phyloP scores from a whole-genome alignment of 208 protist genomes.

The Kentomonas sorsogonicus region DNA sequence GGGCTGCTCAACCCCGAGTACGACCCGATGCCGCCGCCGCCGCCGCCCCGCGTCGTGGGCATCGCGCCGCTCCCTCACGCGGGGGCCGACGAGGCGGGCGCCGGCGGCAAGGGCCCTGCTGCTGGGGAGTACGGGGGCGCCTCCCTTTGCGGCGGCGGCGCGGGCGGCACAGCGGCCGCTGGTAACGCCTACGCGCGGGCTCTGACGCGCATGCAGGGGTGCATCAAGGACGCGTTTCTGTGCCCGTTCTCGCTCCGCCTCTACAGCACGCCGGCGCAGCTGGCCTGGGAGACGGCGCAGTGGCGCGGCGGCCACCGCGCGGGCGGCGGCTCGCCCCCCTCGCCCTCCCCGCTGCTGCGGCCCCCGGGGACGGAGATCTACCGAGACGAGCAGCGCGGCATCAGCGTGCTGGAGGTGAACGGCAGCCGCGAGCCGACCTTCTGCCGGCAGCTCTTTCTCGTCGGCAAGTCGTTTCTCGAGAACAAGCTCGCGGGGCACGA shows the following conservation, averaged over 20 bases:
- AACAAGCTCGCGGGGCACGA: conserved; percentile 87
- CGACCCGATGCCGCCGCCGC: conserved; percentile 34
- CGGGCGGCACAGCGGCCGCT: too few relatives aligned
- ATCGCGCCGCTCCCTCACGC: neutral
- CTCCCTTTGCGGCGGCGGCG: conserved; percentile 2
- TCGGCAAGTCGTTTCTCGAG: conserved; percentile 88
- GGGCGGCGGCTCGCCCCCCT: too few relatives aligned
- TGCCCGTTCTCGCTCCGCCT: conserved; percentile 85
- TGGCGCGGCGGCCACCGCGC: conserved; percentile 46
- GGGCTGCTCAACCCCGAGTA: conserved; percentile 69
- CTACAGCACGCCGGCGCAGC: conserved; percentile 57
- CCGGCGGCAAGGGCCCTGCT: too few relatives aligned
- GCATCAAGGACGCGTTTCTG: conserved; percentile 75
- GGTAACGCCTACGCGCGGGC: conserved; percentile 56
- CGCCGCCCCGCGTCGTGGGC: neutral
- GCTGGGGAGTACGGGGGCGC: too few relatives aligned
- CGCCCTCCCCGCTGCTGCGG: too few relatives aligned
- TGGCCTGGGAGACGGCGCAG: conserved; percentile 59
- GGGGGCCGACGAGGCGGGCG: too few relatives aligned
- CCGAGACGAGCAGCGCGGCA: conserved; percentile 55
- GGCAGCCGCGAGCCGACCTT: conserved; percentile 74
- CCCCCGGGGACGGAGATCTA: conserved; percentile 81
- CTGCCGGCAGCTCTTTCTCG: conserved; percentile 74
- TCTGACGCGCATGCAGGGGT: too few relatives aligned
- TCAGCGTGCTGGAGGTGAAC: conserved; percentile 83